Evolutionary conservation across 2,329 filamentous ascomycete species (phyloP), one percentile per base, ranked within the genome.

Genomic region (Penicillium brasilianum): DNA sequence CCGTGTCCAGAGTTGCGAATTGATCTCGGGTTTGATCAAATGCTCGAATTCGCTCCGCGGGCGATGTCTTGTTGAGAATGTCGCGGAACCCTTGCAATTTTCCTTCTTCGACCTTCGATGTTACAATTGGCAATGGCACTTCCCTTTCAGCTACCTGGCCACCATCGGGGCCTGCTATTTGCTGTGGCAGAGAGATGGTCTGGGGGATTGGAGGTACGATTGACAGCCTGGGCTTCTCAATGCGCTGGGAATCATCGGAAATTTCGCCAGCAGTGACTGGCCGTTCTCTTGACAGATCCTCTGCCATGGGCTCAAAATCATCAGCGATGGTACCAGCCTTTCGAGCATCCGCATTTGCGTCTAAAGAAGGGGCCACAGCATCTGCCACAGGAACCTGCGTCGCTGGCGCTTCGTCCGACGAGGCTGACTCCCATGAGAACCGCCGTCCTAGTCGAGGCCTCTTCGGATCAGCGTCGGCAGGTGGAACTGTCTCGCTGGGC

Each of bases 1-100:
- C 92, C 5, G 90, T 90, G 61, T 97, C 88, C 73, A 90, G 87
- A 13, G 79, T 76, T 0, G 90, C 88, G 74, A 93, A 92, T 49
- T 90, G 85, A 16, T 85, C 80, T 48, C 92, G 86, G 0, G 90
- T 90, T 60, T 89, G 85, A 60, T 91, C 86, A 74, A 91, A 96
- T 14, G 87, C 88, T 46, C 84, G 81, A 61, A 95, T 90, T 20
- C 93, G 87, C 66, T 95, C 88, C 14, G 83, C 76, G 0, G 88
- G 76, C 1, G 85, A 86, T 16, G 85, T 82, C 53, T 95, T 82
- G 9, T 85, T 87, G 69, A 92, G 83, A 62, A 97, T 96, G 60
- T 96, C 90, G 54, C 88, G 86, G 77, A 96, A 93, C 1, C 84
- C 81, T 65, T 85, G 82, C 39, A 85, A 79, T 50, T 80, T 83